Evolutionary conservation across 257 asterid genomes (phyloP), one percentile per base, ranked within the genome.

Genomic region (Solanum acaule): DNA sequence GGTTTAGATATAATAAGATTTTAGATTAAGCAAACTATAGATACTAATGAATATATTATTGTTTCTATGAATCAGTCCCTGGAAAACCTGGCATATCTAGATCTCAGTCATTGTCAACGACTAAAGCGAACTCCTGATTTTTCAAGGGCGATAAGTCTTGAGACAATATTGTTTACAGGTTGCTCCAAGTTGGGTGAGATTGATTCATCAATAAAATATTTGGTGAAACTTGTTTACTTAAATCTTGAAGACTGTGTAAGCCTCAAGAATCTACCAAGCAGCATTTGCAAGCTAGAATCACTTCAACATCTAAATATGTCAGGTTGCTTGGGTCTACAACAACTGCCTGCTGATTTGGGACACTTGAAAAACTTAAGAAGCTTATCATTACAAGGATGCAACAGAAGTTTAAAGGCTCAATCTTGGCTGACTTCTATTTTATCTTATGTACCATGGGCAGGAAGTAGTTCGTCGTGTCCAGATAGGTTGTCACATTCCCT

Each of bases 251-350:
- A 67, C 75, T 25, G 35, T 31, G 31, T 27, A 11, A 67, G 29
- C 0, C 75, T 67, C 29, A 0, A 0, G 35, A 0, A 67, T 67
- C 75, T 67, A 4, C 75, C 75, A n/a, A 67, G 9, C 29, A 27
- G 20, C 29, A 67, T 67, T 25, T 67, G 75, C 75, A 14, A 67
- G 75, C 29, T 67, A 67, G 10, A 67, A 67, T 67, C 75, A n/a
- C 75, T 67, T 67, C 75, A 67, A 67, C 75, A 67, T 27, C 31
- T 67, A 67, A 6, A 67, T 67, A 11, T 67, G 75, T 67, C 35
- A 2, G 35, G 75, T 25, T 67, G 75, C 35, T 67, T 35, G 14
- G 20, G 75, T 12, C 75, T 67, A 67, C 35, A 25, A 25, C 75
- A 67, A 12, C 72, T 65, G 15, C 72, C 72, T 65, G 72, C 72